phyloP scores from a whole-genome alignment of 2,329 filamentous ascomycete species.

The Aspergillus hiratsukae region DNA sequence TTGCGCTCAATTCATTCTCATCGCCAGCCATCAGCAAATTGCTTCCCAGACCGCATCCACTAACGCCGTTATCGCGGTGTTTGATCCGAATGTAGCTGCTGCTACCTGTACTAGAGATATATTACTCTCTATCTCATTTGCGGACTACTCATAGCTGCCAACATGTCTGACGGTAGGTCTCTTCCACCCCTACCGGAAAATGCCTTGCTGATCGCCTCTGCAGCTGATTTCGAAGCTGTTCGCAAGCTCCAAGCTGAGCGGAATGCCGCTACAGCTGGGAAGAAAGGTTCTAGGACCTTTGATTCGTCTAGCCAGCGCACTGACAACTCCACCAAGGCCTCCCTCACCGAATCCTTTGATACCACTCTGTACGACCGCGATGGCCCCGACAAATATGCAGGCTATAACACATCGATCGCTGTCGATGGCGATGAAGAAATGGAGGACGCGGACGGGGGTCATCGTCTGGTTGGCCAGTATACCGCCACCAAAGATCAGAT shows the following conservation, averaged over 20 bases:
- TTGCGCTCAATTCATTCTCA: conserved; percentile 13
- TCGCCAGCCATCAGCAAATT: conserved; percentile 18
- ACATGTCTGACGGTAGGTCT: conserved; percentile 43
- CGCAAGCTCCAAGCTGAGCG: conserved; percentile 88
- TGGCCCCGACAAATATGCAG: conserved; percentile 74
- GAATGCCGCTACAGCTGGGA: conserved; percentile 70
- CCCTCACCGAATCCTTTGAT: conserved; percentile 81
- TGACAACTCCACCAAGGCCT: conserved; percentile 83
- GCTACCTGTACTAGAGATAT: conserved; percentile 25
- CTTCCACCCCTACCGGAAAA: conserved; percentile 9
- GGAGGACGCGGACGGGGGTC: conserved; percentile 68
- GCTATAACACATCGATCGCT: conserved; percentile 87
- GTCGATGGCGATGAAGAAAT: conserved; percentile 72
- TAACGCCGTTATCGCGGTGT: conserved; percentile 27
- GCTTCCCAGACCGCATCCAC: conserved; percentile 16
- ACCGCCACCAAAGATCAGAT: conserved; percentile 89
- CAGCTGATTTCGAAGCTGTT: conserved; percentile 81
- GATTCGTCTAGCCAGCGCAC: conserved; percentile 75
- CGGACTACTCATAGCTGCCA: conserved; percentile 20
- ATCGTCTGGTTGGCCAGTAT: conserved; percentile 87
- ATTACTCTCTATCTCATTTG: conserved; percentile 21
- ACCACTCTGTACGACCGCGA: conserved; percentile 79
- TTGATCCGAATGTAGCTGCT: conserved; percentile 34
- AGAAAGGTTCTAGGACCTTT: conserved; percentile 77
- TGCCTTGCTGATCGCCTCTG: conserved; percentile 20